These are phyloP conservation scores for Castanea mollissima DNA, from an alignment of 306 rosid species.

Conservation along the genomic window DNA sequence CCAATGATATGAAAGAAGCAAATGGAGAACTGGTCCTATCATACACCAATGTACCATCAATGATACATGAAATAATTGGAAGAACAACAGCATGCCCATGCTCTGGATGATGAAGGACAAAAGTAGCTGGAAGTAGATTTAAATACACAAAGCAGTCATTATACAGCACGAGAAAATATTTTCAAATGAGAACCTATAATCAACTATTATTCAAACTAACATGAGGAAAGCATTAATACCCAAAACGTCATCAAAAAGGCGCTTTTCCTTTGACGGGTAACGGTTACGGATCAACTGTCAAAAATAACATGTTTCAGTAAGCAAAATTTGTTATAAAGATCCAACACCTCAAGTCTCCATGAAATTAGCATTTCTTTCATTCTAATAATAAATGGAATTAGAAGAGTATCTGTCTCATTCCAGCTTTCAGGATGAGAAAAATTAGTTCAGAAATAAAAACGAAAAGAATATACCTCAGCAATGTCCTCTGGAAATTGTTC, in stretches of 20 bases:
- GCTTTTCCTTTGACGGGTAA: slow-evolving; percentile 73
- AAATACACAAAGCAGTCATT: slow-evolving; percentile 35
- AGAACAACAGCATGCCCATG: slow-evolving; percentile 95
- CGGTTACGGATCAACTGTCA: slow-evolving; percentile 89
- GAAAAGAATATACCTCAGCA: slow-evolving; percentile 64
- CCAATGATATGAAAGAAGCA: slow-evolving; percentile 89
- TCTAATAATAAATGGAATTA: slow-evolving; percentile 6
- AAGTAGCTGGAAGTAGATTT: slow-evolving; percentile 64
- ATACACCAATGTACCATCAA: slow-evolving; percentile 80
- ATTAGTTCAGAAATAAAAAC: slow-evolving; percentile 1
- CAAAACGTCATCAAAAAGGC: slow-evolving; percentile 91
- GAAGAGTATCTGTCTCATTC: slow-evolving; percentile 9
- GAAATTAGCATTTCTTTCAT: background rate
- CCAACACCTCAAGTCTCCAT: background rate
- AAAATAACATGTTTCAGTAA: slow-evolving; percentile 30
- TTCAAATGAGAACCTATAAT: slow-evolving; percentile 11
- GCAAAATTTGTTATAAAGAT: slow-evolving; percentile 15
- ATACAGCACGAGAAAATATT: slow-evolving; percentile 18
- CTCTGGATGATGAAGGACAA: slow-evolving; percentile 98
- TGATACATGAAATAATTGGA: slow-evolving; percentile 91
- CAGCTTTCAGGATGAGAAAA: background rate
- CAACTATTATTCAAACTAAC: slow-evolving; percentile 31
- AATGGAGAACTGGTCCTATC: slow-evolving; percentile 76
- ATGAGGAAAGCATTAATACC: slow-evolving; percentile 61
- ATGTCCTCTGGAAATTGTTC: slow-evolving; percentile 89